Conservation (phyloP, 306 rosid species). For the Cicer cuneatum region DNA sequence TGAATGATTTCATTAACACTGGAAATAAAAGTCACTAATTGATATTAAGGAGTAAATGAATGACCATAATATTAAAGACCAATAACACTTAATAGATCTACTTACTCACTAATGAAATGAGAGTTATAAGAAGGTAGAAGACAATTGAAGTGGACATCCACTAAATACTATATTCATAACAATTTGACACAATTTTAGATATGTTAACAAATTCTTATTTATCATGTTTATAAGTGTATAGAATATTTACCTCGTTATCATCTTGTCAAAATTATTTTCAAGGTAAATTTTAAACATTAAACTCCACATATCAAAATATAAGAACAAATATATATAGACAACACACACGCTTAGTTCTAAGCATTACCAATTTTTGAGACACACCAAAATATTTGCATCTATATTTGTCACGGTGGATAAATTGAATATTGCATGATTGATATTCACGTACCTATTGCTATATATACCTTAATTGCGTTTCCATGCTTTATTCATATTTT, state of each 20-base stretch:
- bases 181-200: not conserved
- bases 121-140: too few species aligned
- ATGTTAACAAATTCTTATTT: not conserved
- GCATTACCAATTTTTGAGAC: constrained; percentile 1
- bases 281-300: not conserved
- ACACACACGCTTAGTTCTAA: not conserved
- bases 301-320: not conserved
- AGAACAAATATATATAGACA: constrained; percentile 10
- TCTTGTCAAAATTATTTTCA: not conserved
- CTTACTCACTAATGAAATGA: too few species aligned
- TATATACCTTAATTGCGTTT: not conserved
- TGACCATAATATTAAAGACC: too few species aligned
- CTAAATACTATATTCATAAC: too few species aligned
- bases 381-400: not conserved
- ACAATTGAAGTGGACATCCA: too few species aligned
- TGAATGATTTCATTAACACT: too few species aligned
- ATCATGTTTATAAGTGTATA: not conserved
- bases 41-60: too few species aligned
- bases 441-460: not conserved
- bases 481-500: not conserved
- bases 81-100: too few species aligned
- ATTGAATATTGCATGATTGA: not conserved
- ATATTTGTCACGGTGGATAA: not conserved
- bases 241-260: not conserved
- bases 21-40: too few species aligned